Percentiles rank a stretch among this genome's conserved stretches.
Evolutionary conservation across 2,329 filamentous ascomycete species (phyloP).

Genomic region (Neofusicoccum parvum): DNA sequence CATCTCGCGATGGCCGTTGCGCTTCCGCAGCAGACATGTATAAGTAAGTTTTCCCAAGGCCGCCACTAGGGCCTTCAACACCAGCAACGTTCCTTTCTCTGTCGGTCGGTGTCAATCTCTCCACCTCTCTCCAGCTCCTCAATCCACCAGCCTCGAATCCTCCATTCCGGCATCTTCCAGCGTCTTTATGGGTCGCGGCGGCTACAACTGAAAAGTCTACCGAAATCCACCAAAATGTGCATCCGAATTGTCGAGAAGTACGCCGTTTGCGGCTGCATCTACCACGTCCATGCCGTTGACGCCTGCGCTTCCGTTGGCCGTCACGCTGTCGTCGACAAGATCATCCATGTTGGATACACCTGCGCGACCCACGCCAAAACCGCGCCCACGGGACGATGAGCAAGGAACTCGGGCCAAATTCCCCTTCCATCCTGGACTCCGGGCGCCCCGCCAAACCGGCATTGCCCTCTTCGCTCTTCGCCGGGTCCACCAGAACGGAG

Average conservation of each 20-base stretch:
- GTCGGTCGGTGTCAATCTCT: not conserved
- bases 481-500: constrained; percentile 8
- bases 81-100: constrained; percentile 4
- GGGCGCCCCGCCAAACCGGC: constrained; percentile 3
- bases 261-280: constrained; percentile 40
- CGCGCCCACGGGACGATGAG: constrained; percentile 8
- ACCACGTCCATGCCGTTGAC: constrained; percentile 40
- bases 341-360: constrained; percentile 35
- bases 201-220: not conserved
- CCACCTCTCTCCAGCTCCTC: not conserved
- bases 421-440: constrained; percentile 6
- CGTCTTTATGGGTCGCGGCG: constrained; percentile 8
- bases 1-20: constrained; percentile 21
- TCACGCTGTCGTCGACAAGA: constrained; percentile 33
- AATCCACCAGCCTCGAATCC: not conserved
- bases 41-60: constrained; percentile 19
- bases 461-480: not conserved
- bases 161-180: not conserved
- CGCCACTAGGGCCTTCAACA: not conserved
- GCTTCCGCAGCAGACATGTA: constrained; percentile 1
- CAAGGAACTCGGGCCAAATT: not conserved
- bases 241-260: constrained; percentile 40
- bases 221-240: constrained; percentile 32
- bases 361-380: constrained; percentile 25
- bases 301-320: constrained; percentile 36